Evolutionary conservation across 352 stramenopile species (phyloP).

Genomic region (Elongisporangium anandrum): DNA sequence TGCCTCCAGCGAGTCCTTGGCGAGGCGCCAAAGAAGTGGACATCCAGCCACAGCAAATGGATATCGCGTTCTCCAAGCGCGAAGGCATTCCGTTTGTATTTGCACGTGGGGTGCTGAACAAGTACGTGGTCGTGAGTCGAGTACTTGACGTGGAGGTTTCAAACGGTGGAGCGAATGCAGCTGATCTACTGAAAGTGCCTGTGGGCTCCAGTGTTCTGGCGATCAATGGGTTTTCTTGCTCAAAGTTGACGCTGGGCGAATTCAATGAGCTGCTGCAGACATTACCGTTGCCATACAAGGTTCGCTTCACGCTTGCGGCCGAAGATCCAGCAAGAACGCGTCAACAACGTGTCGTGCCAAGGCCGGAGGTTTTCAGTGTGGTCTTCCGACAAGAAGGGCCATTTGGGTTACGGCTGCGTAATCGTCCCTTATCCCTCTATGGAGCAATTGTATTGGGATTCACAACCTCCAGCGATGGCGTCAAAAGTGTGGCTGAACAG

Average conservation of each 20-base stretch:
- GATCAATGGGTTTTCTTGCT: constrained; percentile 73
- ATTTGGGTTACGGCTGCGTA: constrained; percentile 72
- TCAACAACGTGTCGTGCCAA: constrained; percentile 39
- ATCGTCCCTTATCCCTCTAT: constrained; percentile 56
- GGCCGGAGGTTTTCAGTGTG: constrained; percentile 50
- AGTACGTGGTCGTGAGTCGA: constrained; percentile 56
- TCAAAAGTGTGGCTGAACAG: constrained; percentile 54
- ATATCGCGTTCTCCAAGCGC: constrained; percentile 47
- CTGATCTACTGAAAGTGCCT: constrained; percentile 39
- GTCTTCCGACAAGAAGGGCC: constrained; percentile 69
- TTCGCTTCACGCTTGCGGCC: constrained; percentile 63
- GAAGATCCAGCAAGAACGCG: constrained; percentile 58
- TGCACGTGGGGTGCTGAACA: constrained; percentile 63
- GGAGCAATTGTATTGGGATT: constrained; percentile 81
- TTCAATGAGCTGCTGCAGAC: constrained; percentile 47
- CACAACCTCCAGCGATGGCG: constrained; percentile 32
- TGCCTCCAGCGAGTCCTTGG: constrained; percentile 73
- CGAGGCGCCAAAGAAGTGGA: constrained; percentile 71
- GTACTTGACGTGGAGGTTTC: constrained; percentile 33
- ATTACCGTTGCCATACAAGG: constrained; percentile 43
- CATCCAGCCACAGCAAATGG: constrained; percentile 64
- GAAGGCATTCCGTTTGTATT: constrained; percentile 60
- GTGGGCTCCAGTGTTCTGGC: constrained; percentile 60
- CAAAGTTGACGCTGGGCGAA: constrained; percentile 70
- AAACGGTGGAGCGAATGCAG: constrained; percentile 8